Base-by-base conservation (phyloP, 495 filamentous ascomycete genomes). In the Aspergillus hancockii region DNA sequence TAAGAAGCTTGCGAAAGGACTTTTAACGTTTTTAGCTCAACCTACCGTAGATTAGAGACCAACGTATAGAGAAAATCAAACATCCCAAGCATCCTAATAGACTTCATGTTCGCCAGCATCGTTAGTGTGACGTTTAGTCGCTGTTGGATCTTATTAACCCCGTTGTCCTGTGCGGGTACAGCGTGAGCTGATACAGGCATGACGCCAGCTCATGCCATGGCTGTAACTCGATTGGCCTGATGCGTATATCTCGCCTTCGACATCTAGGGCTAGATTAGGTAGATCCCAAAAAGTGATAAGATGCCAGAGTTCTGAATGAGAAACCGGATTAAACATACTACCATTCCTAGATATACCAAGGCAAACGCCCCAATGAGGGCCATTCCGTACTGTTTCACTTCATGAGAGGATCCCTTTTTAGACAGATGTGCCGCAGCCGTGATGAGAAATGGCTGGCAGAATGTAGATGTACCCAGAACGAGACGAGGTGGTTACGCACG, bases 121-220 rank as follows among this genome's bases (percentile, higher is more conserved):
- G 57, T 59, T 4, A 65, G 58, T 0, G 71, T 74, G 47, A 36
- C 69, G 66, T 57, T 32, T 3, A 82, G 71, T n/a, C 81, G 69
- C 13, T 68, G 67, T 60, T 81, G 75, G 40, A 75, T 73, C 10
- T 50, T 58, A 34, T 71, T 72, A 60, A 81, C 72, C 81, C 81
- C 83, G 1, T 49, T 49, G 49, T 71, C 74, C 54, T 83, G 80
- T 18, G 40, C 14, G 14, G 28, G 4, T 10, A 19, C 50, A 12
- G 43, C n/a, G 16, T 34, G n/a, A n/a, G 16, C 21, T 21, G 57
- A 31, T 3, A 59, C 30, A n/a, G 22, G 47, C 14, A 34, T n/a
- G 16, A 32, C 49, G 49, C 38, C 38, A 6, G 38, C 2, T 16
- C 38, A 2, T 16, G 16, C 5, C 38, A 41, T 41, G 5, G 14